These are phyloP conservation scores for Populus hybrid DNA, from an alignment of 441 rosid species.

Conservation along the genomic window DNA sequence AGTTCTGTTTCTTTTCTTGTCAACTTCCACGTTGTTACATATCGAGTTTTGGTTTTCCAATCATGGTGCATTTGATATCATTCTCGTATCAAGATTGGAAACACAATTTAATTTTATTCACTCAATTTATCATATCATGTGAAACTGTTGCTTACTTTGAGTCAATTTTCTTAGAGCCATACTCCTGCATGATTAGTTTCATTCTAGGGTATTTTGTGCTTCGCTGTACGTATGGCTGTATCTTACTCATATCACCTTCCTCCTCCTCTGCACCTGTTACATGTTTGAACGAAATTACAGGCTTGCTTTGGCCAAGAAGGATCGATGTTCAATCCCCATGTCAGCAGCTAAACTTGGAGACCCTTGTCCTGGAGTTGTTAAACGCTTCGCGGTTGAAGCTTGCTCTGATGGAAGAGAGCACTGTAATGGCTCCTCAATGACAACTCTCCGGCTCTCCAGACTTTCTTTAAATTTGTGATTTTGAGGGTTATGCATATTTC, in stretches of 20 bases:
- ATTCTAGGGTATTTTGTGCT: no score
- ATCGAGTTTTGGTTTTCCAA: not conserved
- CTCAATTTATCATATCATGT: not conserved
- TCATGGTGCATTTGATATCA: not conserved
- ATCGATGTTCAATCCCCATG: conserved; percentile 37
- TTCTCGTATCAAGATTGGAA: not conserved
- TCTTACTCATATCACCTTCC: not conserved
- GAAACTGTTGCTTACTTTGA: not conserved
- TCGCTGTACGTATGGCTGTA: not conserved
- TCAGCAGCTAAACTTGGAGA: conserved; percentile 37
- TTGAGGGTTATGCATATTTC: not conserved
- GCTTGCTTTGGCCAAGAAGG: conserved; percentile 52
- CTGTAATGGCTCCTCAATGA: not conserved
- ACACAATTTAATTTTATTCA: not conserved
- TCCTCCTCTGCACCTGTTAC: not conserved
- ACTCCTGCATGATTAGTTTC: not conserved
- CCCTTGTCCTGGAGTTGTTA: conserved; percentile 46
- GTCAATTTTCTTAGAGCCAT: not conserved
- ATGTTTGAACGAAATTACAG: conserved; percentile 30
- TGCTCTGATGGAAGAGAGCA: not conserved
- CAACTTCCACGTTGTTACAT: not conserved
- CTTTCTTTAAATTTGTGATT: not conserved
- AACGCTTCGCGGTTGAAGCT: conserved; percentile 51
- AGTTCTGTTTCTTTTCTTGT: not conserved
- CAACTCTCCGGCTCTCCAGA: not conserved